A percentile compares a stretch with the other conserved stretches of the same genome.
Conservation (phyloP, 108 stramenopile genomes). For the Nitzschia inconspicua region DNA sequence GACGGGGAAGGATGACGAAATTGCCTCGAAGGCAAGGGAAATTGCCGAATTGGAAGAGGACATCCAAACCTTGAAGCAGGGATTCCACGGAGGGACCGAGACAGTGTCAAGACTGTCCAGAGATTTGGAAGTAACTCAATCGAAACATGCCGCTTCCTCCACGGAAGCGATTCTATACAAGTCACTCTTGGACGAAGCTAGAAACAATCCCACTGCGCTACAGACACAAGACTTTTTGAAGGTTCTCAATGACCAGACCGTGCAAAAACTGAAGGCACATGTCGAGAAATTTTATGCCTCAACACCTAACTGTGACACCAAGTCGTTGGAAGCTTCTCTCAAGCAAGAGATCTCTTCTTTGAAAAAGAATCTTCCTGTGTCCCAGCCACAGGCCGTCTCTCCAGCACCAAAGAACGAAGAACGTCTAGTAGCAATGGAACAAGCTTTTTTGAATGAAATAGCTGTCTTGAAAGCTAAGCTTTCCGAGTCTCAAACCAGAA, state of each 20-base stretch:
- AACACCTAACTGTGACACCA: no score
- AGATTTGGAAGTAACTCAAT: no score
- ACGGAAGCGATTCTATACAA: not conserved
- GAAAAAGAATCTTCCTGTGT: not conserved
- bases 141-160: no score
- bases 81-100: no score
- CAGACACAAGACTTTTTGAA: no score
- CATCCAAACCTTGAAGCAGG: not conserved
- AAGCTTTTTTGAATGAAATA: constrained; percentile 6
- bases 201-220: no score
- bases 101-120: no score
- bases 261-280: no score
- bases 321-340: no score
- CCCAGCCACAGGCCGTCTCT: not conserved
- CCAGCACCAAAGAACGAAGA: not conserved
- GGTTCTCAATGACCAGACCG: no score
- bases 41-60: constrained; percentile 6
- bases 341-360: not conserved
- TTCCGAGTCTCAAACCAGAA: constrained; percentile 1
- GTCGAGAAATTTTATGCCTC: no score
- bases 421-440: not conserved
- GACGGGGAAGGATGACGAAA: constrained; percentile 2
- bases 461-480: constrained; percentile 6
- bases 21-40: not conserved
- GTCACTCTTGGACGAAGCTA: not conserved